phyloP scores from a whole-genome alignment of 2,329 filamentous ascomycete genomes.

The Penicillium italicum region DNA sequence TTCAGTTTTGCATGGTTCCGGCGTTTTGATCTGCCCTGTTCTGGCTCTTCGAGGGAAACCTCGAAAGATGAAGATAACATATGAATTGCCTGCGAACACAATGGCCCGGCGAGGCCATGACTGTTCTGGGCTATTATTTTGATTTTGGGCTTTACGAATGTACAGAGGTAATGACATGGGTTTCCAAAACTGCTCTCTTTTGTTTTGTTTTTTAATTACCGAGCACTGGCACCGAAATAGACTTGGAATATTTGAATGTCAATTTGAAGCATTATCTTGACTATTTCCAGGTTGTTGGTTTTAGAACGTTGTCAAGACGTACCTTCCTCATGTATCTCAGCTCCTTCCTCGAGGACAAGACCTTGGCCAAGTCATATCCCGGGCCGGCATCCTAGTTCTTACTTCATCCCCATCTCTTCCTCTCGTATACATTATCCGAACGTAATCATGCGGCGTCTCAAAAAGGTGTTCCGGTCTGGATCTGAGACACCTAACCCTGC shows the following conservation, averaged over 20 bases:
- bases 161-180: constrained; percentile 31
- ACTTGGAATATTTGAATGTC: constrained; percentile 29
- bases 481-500: background rate
- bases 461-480: constrained; percentile 9
- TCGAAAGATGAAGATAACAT: background rate
- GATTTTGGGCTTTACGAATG: constrained; percentile 23
- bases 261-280: background rate
- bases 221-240: constrained; percentile 21
- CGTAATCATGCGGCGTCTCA: constrained; percentile 15
- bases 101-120: constrained; percentile 6
- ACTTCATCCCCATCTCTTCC: constrained; percentile 3
- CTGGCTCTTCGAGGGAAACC: constrained; percentile 3
- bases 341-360: background rate
- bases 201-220: constrained; percentile 18
- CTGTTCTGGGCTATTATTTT: constrained; percentile 2
- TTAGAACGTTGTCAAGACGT: background rate
- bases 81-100: background rate
- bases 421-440: constrained; percentile 6
- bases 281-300: background rate
- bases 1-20: constrained; percentile 32
- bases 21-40: constrained; percentile 28
- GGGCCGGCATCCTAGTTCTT: background rate
- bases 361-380: background rate
- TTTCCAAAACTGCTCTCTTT: constrained; percentile 13
- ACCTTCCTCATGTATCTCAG: background rate